Base-by-base conservation (phyloP, 2,329 filamentous ascomycete species). In the Orbilia brochopaga region DNA sequence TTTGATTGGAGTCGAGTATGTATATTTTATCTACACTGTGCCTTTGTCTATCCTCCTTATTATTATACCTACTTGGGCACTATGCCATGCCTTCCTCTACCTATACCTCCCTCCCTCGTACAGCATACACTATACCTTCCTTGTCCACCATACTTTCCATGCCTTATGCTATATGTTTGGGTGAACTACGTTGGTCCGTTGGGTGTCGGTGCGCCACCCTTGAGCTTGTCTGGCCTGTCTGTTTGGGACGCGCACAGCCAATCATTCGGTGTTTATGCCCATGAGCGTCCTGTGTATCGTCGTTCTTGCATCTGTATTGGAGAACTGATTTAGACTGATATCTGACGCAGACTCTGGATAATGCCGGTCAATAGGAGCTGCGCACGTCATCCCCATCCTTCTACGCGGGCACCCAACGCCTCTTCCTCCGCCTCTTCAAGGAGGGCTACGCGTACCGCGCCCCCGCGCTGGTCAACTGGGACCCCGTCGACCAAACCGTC, bases 401-500 rank as follows among this genome's bases (percentile, higher is more conserved):
- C 79, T 96, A 96, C 81, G 90, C 91, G 78, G 91, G 96, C 79
- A 96, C 67, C 90, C 92, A 96, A 78, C 87, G 85, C 76, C 85
- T 96, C 74, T 96, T 96, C 78, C 83, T 95, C 65, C 86, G 89
- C 80, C 83, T 96, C 3, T 84, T 89, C 78, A 82, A 89, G 74
- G 85, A 85, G 69, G 90, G 89, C 0, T 83, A 96, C 17, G 92
- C 91, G 58, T 94, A 94, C 79, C 91, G 92, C 78, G 87, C 87
- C 35, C 88, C 94, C 76, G 90, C 91, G 19, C 81, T 92, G 73
- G 92, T 96, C 76, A 96, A 96, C 79, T 96, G 90, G 81, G 92
- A 96, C 75, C 92, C 92, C 0, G 85, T 96, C 27, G 92, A 96
- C 78, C 88, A 90, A 78, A 96, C 92, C 0, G 92, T 96, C 15